Percentiles rank a stretch among this genome's conserved stretches.
These are phyloP conservation scores for Coniella lustricola DNA, from an alignment of 2,329 filamentous ascomycete genomes.

Conservation along the genomic window DNA sequence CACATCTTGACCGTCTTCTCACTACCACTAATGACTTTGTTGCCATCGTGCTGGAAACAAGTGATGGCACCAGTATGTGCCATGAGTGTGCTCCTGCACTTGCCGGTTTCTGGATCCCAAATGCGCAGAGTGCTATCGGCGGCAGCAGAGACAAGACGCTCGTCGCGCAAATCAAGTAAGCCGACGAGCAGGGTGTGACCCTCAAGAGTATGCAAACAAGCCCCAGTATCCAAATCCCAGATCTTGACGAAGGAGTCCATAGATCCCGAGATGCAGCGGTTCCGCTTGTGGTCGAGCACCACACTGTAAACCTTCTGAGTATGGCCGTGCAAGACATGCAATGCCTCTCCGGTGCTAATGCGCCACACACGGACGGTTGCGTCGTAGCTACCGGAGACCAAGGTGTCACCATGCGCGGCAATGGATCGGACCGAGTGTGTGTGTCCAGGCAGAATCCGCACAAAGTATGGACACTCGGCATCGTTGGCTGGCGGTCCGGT, in stretches of 20 bases:
- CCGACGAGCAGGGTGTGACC: constrained; percentile 90
- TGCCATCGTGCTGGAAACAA: constrained; percentile 94
- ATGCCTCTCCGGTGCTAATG: constrained; percentile 85
- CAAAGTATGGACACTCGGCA: constrained; percentile 87
- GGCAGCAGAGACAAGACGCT: constrained; percentile 87
- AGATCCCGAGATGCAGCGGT: constrained; percentile 92
- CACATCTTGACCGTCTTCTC: constrained; percentile 98
- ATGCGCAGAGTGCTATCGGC: constrained; percentile 93
- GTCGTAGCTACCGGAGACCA: constrained; percentile 98
- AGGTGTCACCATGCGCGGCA: constrained; percentile 84
- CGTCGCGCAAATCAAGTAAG: constrained; percentile 79
- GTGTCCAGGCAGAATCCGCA: constrained; percentile 80
- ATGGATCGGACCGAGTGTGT: constrained; percentile 93
- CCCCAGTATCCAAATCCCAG: constrained; percentile 85
- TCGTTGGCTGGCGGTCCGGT: constrained; percentile 66
- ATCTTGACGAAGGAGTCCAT: constrained; percentile 99
- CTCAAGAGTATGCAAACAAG: constrained; percentile 81
- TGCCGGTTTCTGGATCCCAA: constrained; percentile 90
- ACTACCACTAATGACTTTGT: constrained; percentile 93
- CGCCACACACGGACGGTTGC: constrained; percentile 94
- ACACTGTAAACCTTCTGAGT: constrained; percentile 95
- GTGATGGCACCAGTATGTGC: constrained; percentile 97
- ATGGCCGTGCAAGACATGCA: constrained; percentile 81
- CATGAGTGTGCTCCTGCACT: constrained; percentile 82
- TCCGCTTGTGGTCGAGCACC: constrained; percentile 83